Evolutionary conservation across 2,329 filamentous ascomycete species (phyloP).

Genomic region (Aspergillus sergii): DNA sequence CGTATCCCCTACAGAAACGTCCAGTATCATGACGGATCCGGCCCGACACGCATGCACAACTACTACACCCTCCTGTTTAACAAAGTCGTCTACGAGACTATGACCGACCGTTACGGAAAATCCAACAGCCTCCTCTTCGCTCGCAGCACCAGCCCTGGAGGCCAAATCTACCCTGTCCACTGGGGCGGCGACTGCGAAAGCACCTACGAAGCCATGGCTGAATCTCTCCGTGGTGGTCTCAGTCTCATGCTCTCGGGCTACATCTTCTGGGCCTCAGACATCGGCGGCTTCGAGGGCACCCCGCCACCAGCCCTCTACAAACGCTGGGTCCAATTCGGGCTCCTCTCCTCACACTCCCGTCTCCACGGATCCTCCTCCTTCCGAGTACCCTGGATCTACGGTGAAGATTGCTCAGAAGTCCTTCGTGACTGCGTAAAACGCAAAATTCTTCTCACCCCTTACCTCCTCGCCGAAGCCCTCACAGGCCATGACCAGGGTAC

Average conservation of each 20-base stretch:
- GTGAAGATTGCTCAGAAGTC: constrained; percentile 63
- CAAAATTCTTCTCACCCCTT: constrained; percentile 62
- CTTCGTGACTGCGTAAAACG: constrained; percentile 56
- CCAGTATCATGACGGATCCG: constrained; percentile 63
- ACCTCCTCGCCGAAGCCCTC: constrained; percentile 57
- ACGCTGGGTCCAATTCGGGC: constrained; percentile 75
- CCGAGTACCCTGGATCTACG: constrained; percentile 74
- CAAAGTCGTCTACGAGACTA: constrained; percentile 67
- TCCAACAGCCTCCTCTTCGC: constrained; percentile 67
- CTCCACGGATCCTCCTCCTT: constrained; percentile 71
- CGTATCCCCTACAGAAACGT: constrained; percentile 68
- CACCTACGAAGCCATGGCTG: constrained; percentile 72
- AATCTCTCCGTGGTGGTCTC: constrained; percentile 68
- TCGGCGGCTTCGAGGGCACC: constrained; percentile 71
- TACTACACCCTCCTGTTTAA: constrained; percentile 77
- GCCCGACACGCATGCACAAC: constrained; percentile 73
- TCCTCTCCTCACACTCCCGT: constrained; percentile 70
- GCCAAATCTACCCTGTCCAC: constrained; percentile 68
- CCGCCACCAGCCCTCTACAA: constrained; percentile 73
- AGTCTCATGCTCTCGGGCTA: constrained; percentile 66
- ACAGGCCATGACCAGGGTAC: constrained; percentile 56
- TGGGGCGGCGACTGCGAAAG: constrained; percentile 79
- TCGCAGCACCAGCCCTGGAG: constrained; percentile 67
- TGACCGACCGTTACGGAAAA: constrained; percentile 56
- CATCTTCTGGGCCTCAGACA: constrained; percentile 71